Conservation (phyloP, 306 rosid genomes). For the barrel medic (Medicago truncatula) region MtrunA17r5.0-ANR NC_053043.1:13897001-13897500, state of each 20-base stretch:
- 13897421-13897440: no score
- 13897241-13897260: neutral
- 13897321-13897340: no score
- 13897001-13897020: neutral
- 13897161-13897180: slow-evolving; percentile 33
- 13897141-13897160: slow-evolving; percentile 20
- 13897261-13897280: neutral
- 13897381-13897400: no score
- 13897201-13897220: slow-evolving; percentile 30
- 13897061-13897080: slow-evolving; percentile 2
- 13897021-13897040: slow-evolving; percentile 31
- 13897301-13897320: no score
- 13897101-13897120: neutral
- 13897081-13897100: slow-evolving; percentile 4
- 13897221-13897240: neutral
- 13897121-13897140: slow-evolving; percentile 31
- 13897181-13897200: slow-evolving; percentile 40
- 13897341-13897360: no score
- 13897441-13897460: no score
- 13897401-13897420: no score
- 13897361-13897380: no score
- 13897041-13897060: slow-evolving; percentile 43
- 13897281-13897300: no score
- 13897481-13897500: no score
- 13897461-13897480: no score